These are phyloP conservation scores for Schizosaccharomyces cryophilus DNA, from an alignment of 805 yeast species.

Conservation along the genomic window DNA sequence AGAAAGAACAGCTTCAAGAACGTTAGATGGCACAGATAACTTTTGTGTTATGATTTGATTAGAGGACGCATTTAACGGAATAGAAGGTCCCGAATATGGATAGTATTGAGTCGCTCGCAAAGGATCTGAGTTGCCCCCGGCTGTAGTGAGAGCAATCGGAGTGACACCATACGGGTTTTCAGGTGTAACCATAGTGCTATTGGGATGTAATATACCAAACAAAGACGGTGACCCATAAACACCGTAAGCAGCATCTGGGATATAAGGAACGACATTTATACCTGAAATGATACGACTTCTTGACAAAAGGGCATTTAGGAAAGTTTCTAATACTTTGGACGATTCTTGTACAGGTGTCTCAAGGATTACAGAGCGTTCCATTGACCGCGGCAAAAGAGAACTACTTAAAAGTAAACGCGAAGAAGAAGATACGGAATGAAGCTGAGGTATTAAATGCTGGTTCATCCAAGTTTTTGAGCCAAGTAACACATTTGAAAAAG, in stretches of 20 bases:
- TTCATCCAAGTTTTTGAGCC: not conserved
- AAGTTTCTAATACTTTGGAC: not conserved
- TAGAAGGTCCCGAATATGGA: not conserved
- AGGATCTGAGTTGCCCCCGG: not conserved
- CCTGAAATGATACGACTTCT: not conserved
- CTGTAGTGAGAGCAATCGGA: not conserved
- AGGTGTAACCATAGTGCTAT: not conserved
- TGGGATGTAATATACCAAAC: not conserved
- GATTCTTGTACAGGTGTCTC: not conserved
- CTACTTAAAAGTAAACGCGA: not conserved
- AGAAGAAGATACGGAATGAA: not conserved
- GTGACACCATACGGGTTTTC: not conserved
- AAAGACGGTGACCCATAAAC: not conserved
- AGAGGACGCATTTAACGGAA: not conserved
- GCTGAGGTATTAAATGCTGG: not conserved
- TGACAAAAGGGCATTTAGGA: not conserved
- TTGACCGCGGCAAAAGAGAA: not conserved
- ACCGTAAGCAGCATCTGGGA: not conserved
- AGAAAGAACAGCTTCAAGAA: not conserved
- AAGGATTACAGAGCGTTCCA: not conserved
- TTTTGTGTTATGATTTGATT: not conserved
- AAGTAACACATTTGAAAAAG: not conserved
- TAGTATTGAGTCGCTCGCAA: not conserved
- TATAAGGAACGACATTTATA: not conserved
- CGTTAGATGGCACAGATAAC: not conserved